Conservation (phyloP, 2,329 filamentous ascomycete species). For the Aspergillus persii region DNA sequence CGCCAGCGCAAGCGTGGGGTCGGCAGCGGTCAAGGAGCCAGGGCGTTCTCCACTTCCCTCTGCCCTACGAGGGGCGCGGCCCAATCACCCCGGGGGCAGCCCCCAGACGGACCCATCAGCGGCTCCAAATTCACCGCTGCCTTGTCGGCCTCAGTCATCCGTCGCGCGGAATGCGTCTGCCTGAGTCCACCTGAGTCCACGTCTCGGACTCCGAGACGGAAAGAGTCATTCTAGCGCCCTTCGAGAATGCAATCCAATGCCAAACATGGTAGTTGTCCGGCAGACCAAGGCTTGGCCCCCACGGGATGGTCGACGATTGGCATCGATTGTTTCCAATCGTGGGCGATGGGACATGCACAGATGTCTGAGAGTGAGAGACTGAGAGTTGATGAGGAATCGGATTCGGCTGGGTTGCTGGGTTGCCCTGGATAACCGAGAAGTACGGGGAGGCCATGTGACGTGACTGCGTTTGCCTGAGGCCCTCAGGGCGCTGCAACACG, state of each 20-base stretch:
- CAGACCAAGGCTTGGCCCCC: background rate
- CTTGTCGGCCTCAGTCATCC: background rate
- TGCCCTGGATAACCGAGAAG: too few species aligned
- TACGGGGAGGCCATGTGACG: too few species aligned
- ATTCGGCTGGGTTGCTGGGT: too few species aligned
- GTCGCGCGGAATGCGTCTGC: background rate
- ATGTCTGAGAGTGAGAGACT: too few species aligned
- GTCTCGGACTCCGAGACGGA: background rate
- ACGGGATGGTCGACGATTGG: background rate
- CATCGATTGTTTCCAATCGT: background rate
- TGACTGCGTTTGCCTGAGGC: too few species aligned
- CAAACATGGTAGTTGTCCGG: background rate
- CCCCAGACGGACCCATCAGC: slow-evolving; percentile 1
- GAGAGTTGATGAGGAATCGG: too few species aligned
- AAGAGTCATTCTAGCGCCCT: slow-evolving; percentile 23
- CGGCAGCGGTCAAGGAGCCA: slow-evolving; percentile 9
- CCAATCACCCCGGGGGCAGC: background rate
- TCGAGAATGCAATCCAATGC: slow-evolving; percentile 20
- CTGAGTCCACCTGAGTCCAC: background rate
- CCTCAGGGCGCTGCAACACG: too few species aligned
- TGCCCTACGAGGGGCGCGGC: slow-evolving; percentile 9
- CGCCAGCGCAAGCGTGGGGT: too few species aligned
- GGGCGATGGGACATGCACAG: too few species aligned
- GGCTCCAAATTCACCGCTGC: slow-evolving; percentile 21
- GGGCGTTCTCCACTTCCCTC: slow-evolving; percentile 5